A percentile compares a stretch with the other conserved stretches of the same genome.
phyloP scores from a whole-genome alignment of 192 early-diverging fungal genomes.

The Podila verticillata region DNA sequence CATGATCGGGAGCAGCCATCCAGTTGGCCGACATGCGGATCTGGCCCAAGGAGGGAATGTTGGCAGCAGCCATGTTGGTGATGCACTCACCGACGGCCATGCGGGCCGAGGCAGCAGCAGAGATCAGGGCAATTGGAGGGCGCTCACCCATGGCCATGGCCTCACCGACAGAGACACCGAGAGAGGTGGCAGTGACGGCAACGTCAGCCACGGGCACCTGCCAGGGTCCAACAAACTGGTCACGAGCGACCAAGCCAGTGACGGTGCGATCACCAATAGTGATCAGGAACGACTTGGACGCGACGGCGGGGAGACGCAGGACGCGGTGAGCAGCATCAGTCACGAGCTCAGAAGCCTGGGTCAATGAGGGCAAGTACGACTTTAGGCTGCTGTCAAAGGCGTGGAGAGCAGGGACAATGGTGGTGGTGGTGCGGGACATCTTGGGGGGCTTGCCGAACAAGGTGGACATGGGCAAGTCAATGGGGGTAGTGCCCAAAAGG shows the following conservation, averaged over 20 bases:
- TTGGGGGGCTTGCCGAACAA: conserved; percentile 98
- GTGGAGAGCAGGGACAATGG: conserved; percentile 58
- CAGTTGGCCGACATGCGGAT: conserved; percentile 96
- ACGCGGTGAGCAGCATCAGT: conserved; percentile 79
- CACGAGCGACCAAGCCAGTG: conserved; percentile 93
- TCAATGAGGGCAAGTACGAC: conserved; percentile 66
- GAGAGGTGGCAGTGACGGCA: conserved; percentile 86
- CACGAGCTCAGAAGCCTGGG: conserved; percentile 50
- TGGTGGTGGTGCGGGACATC: conserved; percentile 83
- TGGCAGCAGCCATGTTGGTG: conserved; percentile 91
- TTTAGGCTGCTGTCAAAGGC: conserved; percentile 68
- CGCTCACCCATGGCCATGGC: conserved; percentile 99
- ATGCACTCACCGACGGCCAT: conserved; percentile 98
- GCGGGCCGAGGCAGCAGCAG: conserved; percentile 88
- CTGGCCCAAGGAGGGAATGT: conserved; percentile 75
- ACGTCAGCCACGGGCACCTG: conserved; percentile 99
- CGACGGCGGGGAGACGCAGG: conserved; percentile 88
- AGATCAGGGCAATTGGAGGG: conserved; percentile 85
- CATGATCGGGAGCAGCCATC: conserved; percentile 94
- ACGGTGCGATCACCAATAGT: conserved; percentile 98
- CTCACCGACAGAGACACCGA: conserved; percentile 83
- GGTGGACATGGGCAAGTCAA: conserved; percentile 95
- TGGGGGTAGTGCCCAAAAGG: conserved; percentile 67
- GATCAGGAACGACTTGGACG: conserved; percentile 94
- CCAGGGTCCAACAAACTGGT: conserved; percentile 99